phyloP scores from a whole-genome alignment of 139 green algal species.

The Limnomonas spitsbergensis region DNA sequence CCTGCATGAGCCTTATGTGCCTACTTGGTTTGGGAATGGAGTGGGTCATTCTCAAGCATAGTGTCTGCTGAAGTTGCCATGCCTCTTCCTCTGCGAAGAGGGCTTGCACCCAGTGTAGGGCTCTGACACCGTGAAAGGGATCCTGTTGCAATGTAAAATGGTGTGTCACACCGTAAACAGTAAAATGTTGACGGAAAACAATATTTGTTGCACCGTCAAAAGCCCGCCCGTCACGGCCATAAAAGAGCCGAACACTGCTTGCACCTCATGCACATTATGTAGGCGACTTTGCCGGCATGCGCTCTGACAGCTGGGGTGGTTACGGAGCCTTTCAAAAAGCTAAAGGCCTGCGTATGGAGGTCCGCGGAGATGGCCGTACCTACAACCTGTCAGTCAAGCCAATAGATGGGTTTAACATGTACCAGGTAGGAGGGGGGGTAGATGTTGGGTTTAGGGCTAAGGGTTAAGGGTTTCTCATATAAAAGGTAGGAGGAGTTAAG shows the following conservation, averaged over 20 bases:
- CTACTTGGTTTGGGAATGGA: not conserved
- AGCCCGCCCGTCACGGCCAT: too few species aligned
- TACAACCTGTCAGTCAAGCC: conserved; percentile 10
- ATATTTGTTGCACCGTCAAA: too few species aligned
- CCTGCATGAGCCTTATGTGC: too few species aligned
- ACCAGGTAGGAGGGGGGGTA: conserved; percentile 2
- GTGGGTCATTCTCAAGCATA: not conserved
- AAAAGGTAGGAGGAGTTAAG: too few species aligned
- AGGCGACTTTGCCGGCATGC: conserved; percentile 6
- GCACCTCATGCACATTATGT: not conserved
- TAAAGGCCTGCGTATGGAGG: not conserved
- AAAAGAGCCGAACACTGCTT: too few species aligned
- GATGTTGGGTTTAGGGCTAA: too few species aligned
- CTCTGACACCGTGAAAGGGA: too few species aligned
- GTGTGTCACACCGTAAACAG: too few species aligned
- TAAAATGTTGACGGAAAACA: too few species aligned
- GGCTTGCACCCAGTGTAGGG: too few species aligned
- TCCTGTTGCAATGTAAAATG: too few species aligned
- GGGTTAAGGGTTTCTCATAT: too few species aligned
- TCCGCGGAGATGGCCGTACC: not conserved
- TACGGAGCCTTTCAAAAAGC: not conserved
- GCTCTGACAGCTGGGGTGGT: conserved; percentile 4
- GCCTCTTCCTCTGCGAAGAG: not conserved
- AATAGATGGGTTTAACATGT: conserved; percentile 11
- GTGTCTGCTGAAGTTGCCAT: not conserved